These are phyloP conservation scores for Boletus reticuloceps DNA, from an alignment of 768 basidiomycete species.

Conservation along the genomic window DNA sequence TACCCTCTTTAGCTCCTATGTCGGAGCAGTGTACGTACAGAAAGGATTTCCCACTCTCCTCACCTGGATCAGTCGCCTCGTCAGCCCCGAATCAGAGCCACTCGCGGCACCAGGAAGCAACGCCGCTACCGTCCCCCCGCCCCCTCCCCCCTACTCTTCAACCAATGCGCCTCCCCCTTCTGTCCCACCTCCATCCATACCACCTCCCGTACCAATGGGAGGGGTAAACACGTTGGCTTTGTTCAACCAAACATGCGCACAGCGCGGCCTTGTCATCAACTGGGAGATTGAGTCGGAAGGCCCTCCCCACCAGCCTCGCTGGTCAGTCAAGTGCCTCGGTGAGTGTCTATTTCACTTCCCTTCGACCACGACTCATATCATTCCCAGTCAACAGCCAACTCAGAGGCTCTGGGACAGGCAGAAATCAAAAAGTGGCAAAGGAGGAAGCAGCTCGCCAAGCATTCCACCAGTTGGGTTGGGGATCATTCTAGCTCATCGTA, in stretches of 20 bases:
- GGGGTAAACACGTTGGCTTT: slow-evolving; percentile 42
- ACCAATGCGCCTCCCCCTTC: slow-evolving; percentile 14
- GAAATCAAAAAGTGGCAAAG: slow-evolving; percentile 64
- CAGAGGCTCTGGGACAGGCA: slow-evolving; percentile 49
- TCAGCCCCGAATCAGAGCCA: slow-evolving; percentile 44
- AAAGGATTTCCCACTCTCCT: slow-evolving; percentile 49
- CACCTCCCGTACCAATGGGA: slow-evolving; percentile 10
- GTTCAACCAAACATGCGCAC: slow-evolving; percentile 52
- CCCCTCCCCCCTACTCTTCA: slow-evolving; percentile 27
- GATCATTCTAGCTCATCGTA: slow-evolving; percentile 10
- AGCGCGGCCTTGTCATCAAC: slow-evolving; percentile 42
- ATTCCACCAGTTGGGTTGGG: slow-evolving; percentile 53
- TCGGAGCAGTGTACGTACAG: slow-evolving; percentile 65
- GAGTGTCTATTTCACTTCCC: slow-evolving; percentile 20
- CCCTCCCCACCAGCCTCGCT: slow-evolving; percentile 53
- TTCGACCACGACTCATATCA: slow-evolving; percentile 1
- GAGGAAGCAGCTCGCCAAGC: slow-evolving; percentile 66
- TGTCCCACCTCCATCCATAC: slow-evolving; percentile 24
- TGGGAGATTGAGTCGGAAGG: slow-evolving; percentile 49
- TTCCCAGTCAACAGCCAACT: slow-evolving; percentile 49
- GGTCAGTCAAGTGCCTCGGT: slow-evolving; percentile 57
- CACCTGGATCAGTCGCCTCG: slow-evolving; percentile 56
- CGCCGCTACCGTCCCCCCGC: slow-evolving; percentile 11
- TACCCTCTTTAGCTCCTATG: slow-evolving; percentile 55
- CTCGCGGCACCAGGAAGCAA: slow-evolving; percentile 18